Conservation (phyloP, 768 basidiomycete genomes). For the Amanita pseudoporphyria region DNA sequence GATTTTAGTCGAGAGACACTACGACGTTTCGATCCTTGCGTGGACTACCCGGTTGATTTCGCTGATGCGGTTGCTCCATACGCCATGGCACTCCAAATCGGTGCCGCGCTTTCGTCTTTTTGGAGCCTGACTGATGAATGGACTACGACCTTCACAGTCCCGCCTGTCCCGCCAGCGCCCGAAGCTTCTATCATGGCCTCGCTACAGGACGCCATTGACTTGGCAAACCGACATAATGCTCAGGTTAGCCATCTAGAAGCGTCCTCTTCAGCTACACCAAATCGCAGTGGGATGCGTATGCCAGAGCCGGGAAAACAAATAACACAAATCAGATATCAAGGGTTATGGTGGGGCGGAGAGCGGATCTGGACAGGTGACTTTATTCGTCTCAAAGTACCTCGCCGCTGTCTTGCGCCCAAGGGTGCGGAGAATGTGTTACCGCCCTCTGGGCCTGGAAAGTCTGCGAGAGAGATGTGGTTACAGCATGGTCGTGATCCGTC, state of each 20-base stretch:
- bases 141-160: conserved; percentile 36
- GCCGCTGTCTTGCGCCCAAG: conserved; percentile 55
- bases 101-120: conserved; percentile 45
- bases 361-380: conserved; percentile 84
- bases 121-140: conserved; percentile 74
- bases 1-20: conserved; percentile 32
- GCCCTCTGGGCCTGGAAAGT: conserved; percentile 50
- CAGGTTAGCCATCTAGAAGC: conserved; percentile 4
- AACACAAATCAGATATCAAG: conserved; percentile 58
- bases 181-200: conserved; percentile 15
- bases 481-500: conserved; percentile 17
- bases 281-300: not conserved
- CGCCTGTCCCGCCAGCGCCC: conserved; percentile 13
- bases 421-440: conserved; percentile 51
- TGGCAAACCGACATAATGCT: conserved; percentile 34
- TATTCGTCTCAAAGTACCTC: conserved; percentile 64
- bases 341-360: conserved; percentile 86
- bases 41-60: conserved; percentile 27
- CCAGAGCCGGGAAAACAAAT: conserved; percentile 5
- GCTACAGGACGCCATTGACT: conserved; percentile 36
- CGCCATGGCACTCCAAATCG: conserved; percentile 66
- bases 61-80: conserved; percentile 50
- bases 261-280: not conserved
- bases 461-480: conserved; percentile 17
- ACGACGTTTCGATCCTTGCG: conserved; percentile 44